Conservation (phyloP, 441 rosid species). For the Daphne laureola region DNA sequence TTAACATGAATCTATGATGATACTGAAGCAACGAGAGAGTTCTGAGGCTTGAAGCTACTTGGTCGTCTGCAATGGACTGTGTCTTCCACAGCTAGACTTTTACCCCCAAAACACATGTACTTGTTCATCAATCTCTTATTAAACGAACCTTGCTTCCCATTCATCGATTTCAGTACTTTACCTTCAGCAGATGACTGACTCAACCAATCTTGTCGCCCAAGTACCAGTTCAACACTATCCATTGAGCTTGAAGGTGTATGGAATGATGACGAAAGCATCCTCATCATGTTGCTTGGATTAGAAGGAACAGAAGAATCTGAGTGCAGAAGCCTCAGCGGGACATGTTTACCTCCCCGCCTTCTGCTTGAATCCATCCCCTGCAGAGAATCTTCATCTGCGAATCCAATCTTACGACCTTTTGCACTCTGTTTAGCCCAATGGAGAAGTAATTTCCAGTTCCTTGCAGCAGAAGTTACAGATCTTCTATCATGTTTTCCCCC, state of each 20-base stretch:
- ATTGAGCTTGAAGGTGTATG: constrained; percentile 24
- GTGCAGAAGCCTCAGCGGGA: constrained; percentile 74
- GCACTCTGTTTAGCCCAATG: constrained; percentile 31
- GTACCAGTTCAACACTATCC: constrained; percentile 18
- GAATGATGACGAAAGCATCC: constrained; percentile 13
- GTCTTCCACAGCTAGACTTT: constrained; percentile 48
- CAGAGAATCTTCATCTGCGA: constrained; percentile 21
- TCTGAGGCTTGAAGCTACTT: constrained; percentile 32
- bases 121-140: constrained; percentile 52
- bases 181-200: constrained; percentile 16
- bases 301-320: constrained; percentile 22
- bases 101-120: constrained; percentile 62
- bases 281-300: constrained; percentile 15
- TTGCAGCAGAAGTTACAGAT: constrained; percentile 39
- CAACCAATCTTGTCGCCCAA: constrained; percentile 5
- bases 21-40: constrained; percentile 33
- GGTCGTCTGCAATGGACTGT: constrained; percentile 19
- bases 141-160: constrained; percentile 27
- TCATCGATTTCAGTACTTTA: constrained; percentile 14
- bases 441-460: constrained; percentile 58
- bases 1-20: background rate
- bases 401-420: constrained; percentile 23
- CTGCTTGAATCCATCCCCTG: constrained; percentile 16
- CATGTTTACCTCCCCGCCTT: constrained; percentile 23
- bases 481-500: constrained; percentile 23